These are phyloP conservation scores for Boletus bicolor DNA, from an alignment of 768 basidiomycete genomes.

Conservation along the genomic window DNA sequence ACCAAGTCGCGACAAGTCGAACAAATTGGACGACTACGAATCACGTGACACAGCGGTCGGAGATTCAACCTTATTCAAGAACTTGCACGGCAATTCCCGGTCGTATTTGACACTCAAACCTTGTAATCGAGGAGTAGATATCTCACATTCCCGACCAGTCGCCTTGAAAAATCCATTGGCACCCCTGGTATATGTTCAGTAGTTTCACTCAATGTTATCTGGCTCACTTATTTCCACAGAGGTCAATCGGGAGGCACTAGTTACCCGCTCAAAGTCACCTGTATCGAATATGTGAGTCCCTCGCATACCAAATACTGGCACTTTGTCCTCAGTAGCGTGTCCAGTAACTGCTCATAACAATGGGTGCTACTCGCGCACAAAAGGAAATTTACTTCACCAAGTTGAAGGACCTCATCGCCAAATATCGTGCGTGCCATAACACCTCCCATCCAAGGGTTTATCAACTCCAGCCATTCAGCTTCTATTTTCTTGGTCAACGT, in stretches of 20 bases:
- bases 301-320: too few relatives aligned
- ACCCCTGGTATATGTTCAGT: constrained; percentile 54
- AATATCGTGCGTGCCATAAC: constrained; percentile 67
- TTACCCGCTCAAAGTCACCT: constrained; percentile 23
- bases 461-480: constrained; percentile 45
- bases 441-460: not conserved
- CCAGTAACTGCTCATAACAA: constrained; percentile 42
- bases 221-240: constrained; percentile 40
- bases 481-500: constrained; percentile 99
- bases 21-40: too few relatives aligned
- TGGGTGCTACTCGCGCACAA: constrained; percentile 89
- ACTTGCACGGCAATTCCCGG: constrained; percentile 29
- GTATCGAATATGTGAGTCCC: constrained; percentile 29
- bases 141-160: constrained; percentile 32
- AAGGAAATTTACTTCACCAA: constrained; percentile 91
- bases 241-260: constrained; percentile 93
- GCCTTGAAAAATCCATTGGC: constrained; percentile 98
- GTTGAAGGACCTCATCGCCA: constrained; percentile 87
- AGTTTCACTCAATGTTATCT: not conserved
- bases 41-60: constrained; percentile 19
- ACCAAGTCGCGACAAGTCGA: not conserved
- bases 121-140: constrained; percentile 16
- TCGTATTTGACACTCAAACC: constrained; percentile 17
- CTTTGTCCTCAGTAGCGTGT: not conserved
- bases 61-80: constrained; percentile 28